A percentile compares a stretch with the other conserved stretches of the same genome.
These are phyloP conservation scores for Entomortierella beljakovae DNA, from an alignment of 192 early-diverging fungal genomes.

Conservation along the genomic window DNA sequence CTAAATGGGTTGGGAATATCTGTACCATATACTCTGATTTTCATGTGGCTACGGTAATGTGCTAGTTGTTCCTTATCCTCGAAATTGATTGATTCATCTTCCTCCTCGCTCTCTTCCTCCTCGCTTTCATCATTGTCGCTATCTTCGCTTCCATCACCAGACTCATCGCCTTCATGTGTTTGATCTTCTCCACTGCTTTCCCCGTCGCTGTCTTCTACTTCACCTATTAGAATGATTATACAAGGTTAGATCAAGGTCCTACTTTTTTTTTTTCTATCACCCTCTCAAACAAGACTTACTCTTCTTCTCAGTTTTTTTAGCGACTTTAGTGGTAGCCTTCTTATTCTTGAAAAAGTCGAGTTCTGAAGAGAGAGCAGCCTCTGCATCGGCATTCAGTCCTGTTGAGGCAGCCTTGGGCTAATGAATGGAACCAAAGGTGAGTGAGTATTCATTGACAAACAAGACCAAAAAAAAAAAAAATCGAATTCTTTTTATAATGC, in stretches of 20 bases:
- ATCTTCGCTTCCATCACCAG: conserved; percentile 20
- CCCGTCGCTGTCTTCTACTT: conserved; percentile 35
- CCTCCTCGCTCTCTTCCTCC: conserved; percentile 26
- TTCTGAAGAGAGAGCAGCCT: conserved; percentile 29
- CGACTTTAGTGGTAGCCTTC: conserved; percentile 21
- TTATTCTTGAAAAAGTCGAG: conserved; percentile 53
- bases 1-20: conserved; percentile 89
- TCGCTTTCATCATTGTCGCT: conserved; percentile 13
- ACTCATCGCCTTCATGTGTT: conserved; percentile 43
- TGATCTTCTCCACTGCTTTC: conserved; percentile 38
- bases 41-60: conserved; percentile 79
- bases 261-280: not conserved
- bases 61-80: conserved; percentile 55
- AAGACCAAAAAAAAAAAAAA: no score
- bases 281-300: conserved; percentile 3
- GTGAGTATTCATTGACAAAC: not conserved
- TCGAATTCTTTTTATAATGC: no score
- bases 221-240: no score
- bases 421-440: not conserved
- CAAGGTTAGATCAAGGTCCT: no score
- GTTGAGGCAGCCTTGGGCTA: conserved; percentile 36
- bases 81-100: conserved; percentile 32
- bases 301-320: conserved; percentile 36
- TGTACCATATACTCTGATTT: conserved; percentile 87
- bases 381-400: conserved; percentile 40